Evolutionary conservation across 2,329 filamentous ascomycete genomes (phyloP).

Genomic region (Berkeleyomyces basicola): DNA sequence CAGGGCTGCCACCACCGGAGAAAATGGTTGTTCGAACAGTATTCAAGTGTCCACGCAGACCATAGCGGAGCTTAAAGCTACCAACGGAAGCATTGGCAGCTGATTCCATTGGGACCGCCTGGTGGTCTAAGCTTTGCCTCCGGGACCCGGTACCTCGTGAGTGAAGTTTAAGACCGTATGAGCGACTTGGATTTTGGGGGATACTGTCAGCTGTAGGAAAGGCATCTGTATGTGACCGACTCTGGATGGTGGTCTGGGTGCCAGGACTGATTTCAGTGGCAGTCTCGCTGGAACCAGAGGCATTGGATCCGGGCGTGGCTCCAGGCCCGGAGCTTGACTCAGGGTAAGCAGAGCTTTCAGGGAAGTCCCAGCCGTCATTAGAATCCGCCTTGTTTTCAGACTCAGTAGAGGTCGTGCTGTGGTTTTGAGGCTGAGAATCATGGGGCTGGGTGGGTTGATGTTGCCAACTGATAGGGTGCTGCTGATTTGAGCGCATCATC

Average conservation of each 20-base stretch:
- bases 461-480: background rate
- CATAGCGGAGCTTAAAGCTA: slow-evolving; percentile 85
- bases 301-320: slow-evolving; percentile 18
- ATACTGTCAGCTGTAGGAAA: slow-evolving; percentile 71
- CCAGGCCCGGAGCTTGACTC: slow-evolving; percentile 25
- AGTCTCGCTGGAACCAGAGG: slow-evolving; percentile 2
- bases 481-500: slow-evolving; percentile 33
- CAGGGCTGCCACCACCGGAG: slow-evolving; percentile 85
- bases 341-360: slow-evolving; percentile 53
- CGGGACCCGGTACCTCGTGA: slow-evolving; percentile 63
- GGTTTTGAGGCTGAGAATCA: background rate
- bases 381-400: slow-evolving; percentile 22
- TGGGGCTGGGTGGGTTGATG: background rate
- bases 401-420: background rate
- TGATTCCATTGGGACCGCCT: slow-evolving; percentile 33
- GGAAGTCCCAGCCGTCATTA: slow-evolving; percentile 81
- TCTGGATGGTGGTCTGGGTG: background rate
- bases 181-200: slow-evolving; percentile 61
- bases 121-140: slow-evolving; percentile 52
- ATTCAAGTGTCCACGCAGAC: slow-evolving; percentile 79
- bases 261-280: background rate
- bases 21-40: slow-evolving; percentile 92
- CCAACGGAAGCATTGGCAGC: slow-evolving; percentile 48
- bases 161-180: slow-evolving; percentile 44
- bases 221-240: slow-evolving; percentile 68